Conservation (phyloP, 2,329 filamentous ascomycete species). For the Pseudocercospora musae region DNA sequence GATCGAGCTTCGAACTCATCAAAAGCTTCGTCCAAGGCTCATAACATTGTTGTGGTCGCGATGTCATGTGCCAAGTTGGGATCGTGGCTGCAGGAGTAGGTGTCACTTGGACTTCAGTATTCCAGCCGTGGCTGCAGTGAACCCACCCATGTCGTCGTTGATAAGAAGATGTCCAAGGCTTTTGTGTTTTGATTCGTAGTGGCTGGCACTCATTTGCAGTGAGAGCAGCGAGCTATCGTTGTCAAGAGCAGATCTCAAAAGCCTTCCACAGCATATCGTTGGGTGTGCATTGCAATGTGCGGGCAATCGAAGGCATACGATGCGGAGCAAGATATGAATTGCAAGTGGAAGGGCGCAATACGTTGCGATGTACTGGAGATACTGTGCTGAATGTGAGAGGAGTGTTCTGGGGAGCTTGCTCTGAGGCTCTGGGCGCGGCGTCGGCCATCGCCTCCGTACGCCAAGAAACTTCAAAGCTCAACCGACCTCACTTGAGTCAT, state of each 20-base stretch:
- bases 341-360: slow-evolving; percentile 54
- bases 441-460: not conserved
- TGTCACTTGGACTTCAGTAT: not conserved
- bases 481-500: not conserved
- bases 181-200: not conserved
- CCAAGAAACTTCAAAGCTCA: not conserved
- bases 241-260: slow-evolving; percentile 46
- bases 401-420: slow-evolving; percentile 56
- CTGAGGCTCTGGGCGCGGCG: slow-evolving; percentile 22
- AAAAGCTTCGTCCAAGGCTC: not conserved
- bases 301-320: slow-evolving; percentile 59
- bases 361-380: slow-evolving; percentile 51
- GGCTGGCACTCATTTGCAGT: no score
- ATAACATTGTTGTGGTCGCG: not conserved
- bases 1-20: not conserved
- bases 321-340: slow-evolving; percentile 62
- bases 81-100: not conserved
- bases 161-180: not conserved
- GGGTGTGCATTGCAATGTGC: slow-evolving; percentile 59
- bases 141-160: not conserved
- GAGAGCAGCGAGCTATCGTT: slow-evolving; percentile 43
- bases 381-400: slow-evolving; percentile 57
- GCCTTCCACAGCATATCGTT: slow-evolving; percentile 53
- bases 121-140: not conserved
- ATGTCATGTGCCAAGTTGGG: not conserved